A percentile compares a stretch with the other conserved stretches of the same genome.
These are phyloP conservation scores for Termitomyces sp. DNA, from an alignment of 768 basidiomycete genomes.

Conservation along the genomic window DNA sequence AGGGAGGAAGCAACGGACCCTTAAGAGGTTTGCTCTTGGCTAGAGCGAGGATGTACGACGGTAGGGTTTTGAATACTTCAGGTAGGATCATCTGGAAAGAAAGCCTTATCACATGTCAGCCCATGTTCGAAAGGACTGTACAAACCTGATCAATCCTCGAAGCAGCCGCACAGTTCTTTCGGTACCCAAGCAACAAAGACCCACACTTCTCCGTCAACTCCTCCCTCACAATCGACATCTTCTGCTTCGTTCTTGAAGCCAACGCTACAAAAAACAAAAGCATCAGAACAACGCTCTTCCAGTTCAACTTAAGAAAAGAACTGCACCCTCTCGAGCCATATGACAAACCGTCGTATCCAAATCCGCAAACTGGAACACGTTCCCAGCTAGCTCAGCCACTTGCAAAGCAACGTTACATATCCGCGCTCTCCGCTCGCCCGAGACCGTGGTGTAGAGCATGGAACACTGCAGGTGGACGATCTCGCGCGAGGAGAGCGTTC, in stretches of 20 bases:
- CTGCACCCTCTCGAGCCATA: constrained; percentile 75
- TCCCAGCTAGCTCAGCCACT: constrained; percentile 80
- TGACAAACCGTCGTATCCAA: constrained; percentile 78
- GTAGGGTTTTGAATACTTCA: constrained; percentile 85
- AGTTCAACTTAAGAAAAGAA: not conserved
- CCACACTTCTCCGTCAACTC: constrained; percentile 82
- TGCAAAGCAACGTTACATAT: constrained; percentile 83
- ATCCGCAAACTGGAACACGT: constrained; percentile 89
- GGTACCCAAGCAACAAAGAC: constrained; percentile 78
- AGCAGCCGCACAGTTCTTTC: constrained; percentile 82
- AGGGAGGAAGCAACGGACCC: constrained; percentile 43
- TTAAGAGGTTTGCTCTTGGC: constrained; percentile 92
- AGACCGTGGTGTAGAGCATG: constrained; percentile 74
- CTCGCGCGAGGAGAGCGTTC: constrained; percentile 59
- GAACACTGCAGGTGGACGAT: constrained; percentile 86
- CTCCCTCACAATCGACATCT: constrained; percentile 76
- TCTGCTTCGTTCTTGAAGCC: constrained; percentile 51
- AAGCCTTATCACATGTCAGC: constrained; percentile 1
- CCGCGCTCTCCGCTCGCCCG: constrained; percentile 80
- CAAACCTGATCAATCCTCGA: constrained; percentile 76
- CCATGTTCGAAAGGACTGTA: not conserved
- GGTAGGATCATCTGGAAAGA: constrained; percentile 80
- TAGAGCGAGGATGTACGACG: constrained; percentile 75
- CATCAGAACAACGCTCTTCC: not conserved
- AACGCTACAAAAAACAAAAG: constrained; percentile 57